Conservation (phyloP, 768 basidiomycete genomes). For the Melanogaster broomeanus region DNA sequence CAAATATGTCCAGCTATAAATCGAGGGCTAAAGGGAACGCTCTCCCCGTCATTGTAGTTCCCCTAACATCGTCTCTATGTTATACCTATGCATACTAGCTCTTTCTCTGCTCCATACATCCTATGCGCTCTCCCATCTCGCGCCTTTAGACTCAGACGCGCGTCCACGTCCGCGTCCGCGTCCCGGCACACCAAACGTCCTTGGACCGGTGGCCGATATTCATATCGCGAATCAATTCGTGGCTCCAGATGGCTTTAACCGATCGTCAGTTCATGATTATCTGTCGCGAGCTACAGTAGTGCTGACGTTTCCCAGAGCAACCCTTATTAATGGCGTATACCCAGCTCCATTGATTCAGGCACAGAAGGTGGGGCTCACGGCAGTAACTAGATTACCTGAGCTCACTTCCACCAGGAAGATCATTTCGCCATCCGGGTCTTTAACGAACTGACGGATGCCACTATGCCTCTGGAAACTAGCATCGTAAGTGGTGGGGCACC, state of each 20-base stretch:
- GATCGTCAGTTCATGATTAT: not conserved
- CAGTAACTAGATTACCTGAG: no score
- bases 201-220: slow-evolving; percentile 19
- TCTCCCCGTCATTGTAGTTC: no score
- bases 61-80: no score
- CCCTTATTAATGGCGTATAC: slow-evolving; percentile 1
- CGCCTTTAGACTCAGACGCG: no score
- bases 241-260: not conserved
- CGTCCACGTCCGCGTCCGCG: not conserved
- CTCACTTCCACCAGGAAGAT: not conserved
- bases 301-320: not conserved
- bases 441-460: not conserved
- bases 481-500: not conserved
- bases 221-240: slow-evolving; percentile 37
- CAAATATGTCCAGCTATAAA: no score
- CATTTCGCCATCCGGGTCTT: not conserved
- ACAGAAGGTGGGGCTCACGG: not conserved
- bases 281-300: no score
- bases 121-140: not conserved
- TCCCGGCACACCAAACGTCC: not conserved
- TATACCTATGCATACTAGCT: not conserved
- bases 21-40: no score
- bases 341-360: slow-evolving; percentile 1
- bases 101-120: not conserved
- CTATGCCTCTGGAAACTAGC: not conserved